Conservation (phyloP, 2,329 filamentous ascomycete species). For the Aspergillus udagawae region DNA sequence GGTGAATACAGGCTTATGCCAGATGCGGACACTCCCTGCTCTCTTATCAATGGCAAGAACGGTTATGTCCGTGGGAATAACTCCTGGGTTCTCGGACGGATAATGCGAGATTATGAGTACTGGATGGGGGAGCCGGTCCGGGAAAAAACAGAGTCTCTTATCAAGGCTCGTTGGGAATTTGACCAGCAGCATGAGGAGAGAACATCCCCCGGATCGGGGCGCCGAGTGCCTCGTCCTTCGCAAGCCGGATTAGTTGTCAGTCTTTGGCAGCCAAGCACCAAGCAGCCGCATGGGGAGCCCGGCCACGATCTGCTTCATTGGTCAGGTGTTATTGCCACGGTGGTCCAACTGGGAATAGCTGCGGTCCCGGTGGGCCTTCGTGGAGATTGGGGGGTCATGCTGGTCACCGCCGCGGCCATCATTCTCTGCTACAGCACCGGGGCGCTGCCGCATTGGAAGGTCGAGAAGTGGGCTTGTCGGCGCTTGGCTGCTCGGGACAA, state of each 20-base stretch:
- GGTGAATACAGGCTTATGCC: constrained; percentile 36
- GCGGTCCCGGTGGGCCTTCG: constrained; percentile 29
- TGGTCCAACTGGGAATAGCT: constrained; percentile 31
- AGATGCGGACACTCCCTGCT: constrained; percentile 24
- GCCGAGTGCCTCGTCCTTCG: constrained; percentile 15
- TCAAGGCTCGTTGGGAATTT: constrained; percentile 11
- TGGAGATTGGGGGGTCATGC: constrained; percentile 39
- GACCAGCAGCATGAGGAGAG: constrained; percentile 1
- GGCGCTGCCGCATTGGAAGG: constrained; percentile 39
- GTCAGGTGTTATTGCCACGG: constrained; percentile 16
- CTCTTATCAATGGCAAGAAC: constrained; percentile 35
- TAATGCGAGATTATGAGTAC: constrained; percentile 41
- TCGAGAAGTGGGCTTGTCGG: constrained; percentile 44
- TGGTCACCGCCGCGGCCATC: constrained; percentile 39
- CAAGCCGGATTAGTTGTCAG: constrained; percentile 6
- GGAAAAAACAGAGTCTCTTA: constrained; percentile 7
- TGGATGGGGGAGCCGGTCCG: constrained; percentile 18
- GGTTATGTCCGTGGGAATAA: constrained; percentile 38
- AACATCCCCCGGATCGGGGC: background rate
- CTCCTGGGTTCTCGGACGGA: constrained; percentile 42
- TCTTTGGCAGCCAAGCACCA: background rate
- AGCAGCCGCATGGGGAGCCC: constrained; percentile 2
- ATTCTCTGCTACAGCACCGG: constrained; percentile 34
- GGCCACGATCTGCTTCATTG: constrained; percentile 23
- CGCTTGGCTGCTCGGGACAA: constrained; percentile 12